These are phyloP conservation scores for Spiromastix sp. DNA, from an alignment of 2,329 filamentous ascomycete genomes.

Conservation along the genomic window DNA sequence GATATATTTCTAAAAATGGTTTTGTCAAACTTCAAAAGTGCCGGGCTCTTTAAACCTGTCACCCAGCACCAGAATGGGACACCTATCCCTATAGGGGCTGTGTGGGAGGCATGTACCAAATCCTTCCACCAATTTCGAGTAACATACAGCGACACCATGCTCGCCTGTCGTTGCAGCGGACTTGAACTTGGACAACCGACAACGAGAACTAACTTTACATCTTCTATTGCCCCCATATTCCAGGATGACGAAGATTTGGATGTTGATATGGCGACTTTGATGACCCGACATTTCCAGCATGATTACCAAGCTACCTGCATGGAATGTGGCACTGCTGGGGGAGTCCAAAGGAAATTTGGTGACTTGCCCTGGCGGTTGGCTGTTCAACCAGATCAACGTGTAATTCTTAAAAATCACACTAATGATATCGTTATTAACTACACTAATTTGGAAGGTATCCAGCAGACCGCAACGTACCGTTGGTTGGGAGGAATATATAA, in stretches of 20 bases:
- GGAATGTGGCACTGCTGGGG: background rate
- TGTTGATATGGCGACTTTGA: background rate
- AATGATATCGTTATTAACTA: slow-evolving; percentile 18
- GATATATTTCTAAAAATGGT: slow-evolving; percentile 13
- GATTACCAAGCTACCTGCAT: background rate
- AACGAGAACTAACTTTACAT: background rate
- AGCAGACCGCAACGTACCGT: slow-evolving; percentile 20
- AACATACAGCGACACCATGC: no score
- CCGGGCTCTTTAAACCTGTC: background rate
- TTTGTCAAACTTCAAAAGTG: background rate
- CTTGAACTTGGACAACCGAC: background rate
- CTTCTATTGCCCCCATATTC: background rate
- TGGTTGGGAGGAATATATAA: slow-evolving; percentile 30
- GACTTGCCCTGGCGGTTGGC: slow-evolving; percentile 22
- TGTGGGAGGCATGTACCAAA: slow-evolving; percentile 18
- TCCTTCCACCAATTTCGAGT: slow-evolving; percentile 21
- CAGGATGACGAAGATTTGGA: background rate
- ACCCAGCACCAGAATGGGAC: background rate
- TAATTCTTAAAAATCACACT: slow-evolving; percentile 17
- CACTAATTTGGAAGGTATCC: slow-evolving; percentile 9
- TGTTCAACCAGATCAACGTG: slow-evolving; percentile 12
- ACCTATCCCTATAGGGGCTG: slow-evolving; percentile 5
- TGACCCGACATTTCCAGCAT: background rate
- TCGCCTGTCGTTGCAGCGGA: no score
- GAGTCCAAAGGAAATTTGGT: slow-evolving; percentile 10